Evolutionary conservation across 2,329 filamentous ascomycete species (phyloP).

Genomic region (Neonectria sp.): DNA sequence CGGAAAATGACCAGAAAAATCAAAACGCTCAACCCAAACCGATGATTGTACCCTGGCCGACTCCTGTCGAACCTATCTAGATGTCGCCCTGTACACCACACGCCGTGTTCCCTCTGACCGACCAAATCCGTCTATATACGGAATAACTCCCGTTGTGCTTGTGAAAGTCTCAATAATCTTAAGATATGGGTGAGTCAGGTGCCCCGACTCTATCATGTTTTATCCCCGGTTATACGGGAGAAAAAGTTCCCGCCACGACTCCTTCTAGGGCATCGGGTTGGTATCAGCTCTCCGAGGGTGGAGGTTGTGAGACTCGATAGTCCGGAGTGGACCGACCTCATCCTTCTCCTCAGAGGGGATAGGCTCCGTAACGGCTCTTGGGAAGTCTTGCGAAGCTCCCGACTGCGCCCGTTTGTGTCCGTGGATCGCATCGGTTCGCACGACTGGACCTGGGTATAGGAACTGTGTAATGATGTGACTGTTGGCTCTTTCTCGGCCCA

Average conservation of each 20-base stretch:
- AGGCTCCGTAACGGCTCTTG: constrained; percentile 47
- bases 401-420: constrained; percentile 50
- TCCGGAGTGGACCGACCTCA: constrained; percentile 45
- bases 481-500: constrained; percentile 55
- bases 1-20: constrained; percentile 13
- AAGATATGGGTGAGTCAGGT: neutral
- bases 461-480: constrained; percentile 63
- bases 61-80: constrained; percentile 16
- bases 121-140: constrained; percentile 3
- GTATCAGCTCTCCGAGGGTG: constrained; percentile 49
- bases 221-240: neutral
- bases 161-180: constrained; percentile 2
- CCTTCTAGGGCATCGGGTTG: constrained; percentile 42
- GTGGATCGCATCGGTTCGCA: constrained; percentile 51
- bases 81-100: constrained; percentile 6
- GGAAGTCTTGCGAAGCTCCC: constrained; percentile 40
- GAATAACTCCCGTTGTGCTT: constrained; percentile 17
- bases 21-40: constrained; percentile 16
- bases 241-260: constrained; percentile 25
- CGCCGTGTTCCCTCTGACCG: constrained; percentile 7
- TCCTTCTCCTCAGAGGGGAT: constrained; percentile 46
- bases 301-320: constrained; percentile 42
- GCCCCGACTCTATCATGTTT: neutral
- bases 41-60: constrained; percentile 15
- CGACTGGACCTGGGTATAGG: constrained; percentile 64